These are phyloP conservation scores for Jacaranda mimosifolia DNA, from an alignment of 257 asterid genomes.

Conservation along the genomic window DNA sequence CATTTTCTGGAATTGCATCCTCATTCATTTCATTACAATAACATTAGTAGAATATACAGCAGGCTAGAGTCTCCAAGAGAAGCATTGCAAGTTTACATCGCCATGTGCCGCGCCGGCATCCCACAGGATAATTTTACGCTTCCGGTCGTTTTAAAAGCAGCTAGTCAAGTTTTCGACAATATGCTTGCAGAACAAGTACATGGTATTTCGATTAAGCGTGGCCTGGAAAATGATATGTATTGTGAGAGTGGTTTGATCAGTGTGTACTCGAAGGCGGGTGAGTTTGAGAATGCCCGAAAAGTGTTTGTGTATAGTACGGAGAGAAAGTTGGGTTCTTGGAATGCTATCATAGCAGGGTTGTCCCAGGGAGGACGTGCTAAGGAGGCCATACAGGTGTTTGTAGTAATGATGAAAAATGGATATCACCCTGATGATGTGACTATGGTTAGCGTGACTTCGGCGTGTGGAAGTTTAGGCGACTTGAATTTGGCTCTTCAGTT, in stretches of 20 bases:
- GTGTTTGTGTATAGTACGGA: slow-evolving; percentile 71
- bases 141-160: slow-evolving; percentile 71
- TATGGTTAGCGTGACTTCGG: slow-evolving; percentile 81
- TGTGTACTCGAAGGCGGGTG: slow-evolving; percentile 60
- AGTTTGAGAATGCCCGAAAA: slow-evolving; percentile 57
- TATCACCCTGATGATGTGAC: slow-evolving; percentile 79
- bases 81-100: slow-evolving; percentile 59
- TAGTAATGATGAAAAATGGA: slow-evolving; percentile 64
- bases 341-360: slow-evolving; percentile 79
- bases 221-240: slow-evolving; percentile 63
- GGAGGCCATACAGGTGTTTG: slow-evolving; percentile 71
- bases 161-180: slow-evolving; percentile 47
- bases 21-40: slow-evolving; percentile 72
- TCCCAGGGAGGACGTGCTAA: slow-evolving; percentile 77
- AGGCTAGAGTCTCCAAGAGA: slow-evolving; percentile 64
- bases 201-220: slow-evolving; percentile 57
- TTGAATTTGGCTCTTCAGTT: slow-evolving; percentile 73
- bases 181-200: slow-evolving; percentile 58
- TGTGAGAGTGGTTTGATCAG: slow-evolving; percentile 85
- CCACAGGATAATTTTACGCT: slow-evolving; percentile 70
- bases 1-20: slow-evolving; percentile 60
- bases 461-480: slow-evolving; percentile 81
- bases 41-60: slow-evolving; percentile 67
- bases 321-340: slow-evolving; percentile 89
- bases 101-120: slow-evolving; percentile 70